Conservation (phyloP, 495 filamentous ascomycete genomes). For the Oidiodendron maius region DNA sequence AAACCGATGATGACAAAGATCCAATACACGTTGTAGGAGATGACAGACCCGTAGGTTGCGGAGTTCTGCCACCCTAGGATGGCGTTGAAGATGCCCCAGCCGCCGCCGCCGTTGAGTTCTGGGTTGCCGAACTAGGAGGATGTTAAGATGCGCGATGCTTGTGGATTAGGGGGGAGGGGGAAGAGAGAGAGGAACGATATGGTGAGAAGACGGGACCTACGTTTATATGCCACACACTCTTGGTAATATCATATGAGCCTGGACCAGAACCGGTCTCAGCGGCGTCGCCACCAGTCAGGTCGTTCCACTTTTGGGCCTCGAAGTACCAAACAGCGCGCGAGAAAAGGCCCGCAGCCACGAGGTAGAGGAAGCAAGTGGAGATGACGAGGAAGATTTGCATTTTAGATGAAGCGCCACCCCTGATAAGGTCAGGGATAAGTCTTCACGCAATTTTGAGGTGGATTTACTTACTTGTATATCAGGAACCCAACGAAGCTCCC, state of each 20-base stretch:
- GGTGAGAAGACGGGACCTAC: slow-evolving; percentile 36
- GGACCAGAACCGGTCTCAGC: slow-evolving; percentile 70
- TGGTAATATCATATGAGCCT: slow-evolving; percentile 80
- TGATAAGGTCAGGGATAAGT: slow-evolving; percentile 14
- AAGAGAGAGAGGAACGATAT: neutral
- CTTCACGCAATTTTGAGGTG: neutral
- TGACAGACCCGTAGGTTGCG: slow-evolving; percentile 75
- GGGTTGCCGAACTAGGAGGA: slow-evolving; percentile 66
- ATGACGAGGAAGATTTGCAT: slow-evolving; percentile 74
- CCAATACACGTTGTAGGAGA: slow-evolving; percentile 90
- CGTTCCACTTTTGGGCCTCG: slow-evolving; percentile 59
- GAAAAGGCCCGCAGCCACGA: slow-evolving; percentile 80
- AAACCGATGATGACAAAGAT: slow-evolving; percentile 59
- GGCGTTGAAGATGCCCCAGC: slow-evolving; percentile 90
- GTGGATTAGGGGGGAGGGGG: neutral
- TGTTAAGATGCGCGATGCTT: no score
- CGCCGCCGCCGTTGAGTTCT: slow-evolving; percentile 61
- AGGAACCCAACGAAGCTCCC: slow-evolving; percentile 61
- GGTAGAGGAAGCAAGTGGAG: slow-evolving; percentile 79
- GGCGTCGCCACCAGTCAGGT: slow-evolving; percentile 63
- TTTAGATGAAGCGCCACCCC: slow-evolving; percentile 48
- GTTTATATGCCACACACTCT: slow-evolving; percentile 90
- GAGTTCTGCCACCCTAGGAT: slow-evolving; percentile 83
- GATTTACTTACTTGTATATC: slow-evolving; percentile 63
- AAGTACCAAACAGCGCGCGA: slow-evolving; percentile 72